phyloP scores from a whole-genome alignment of 2,329 filamentous ascomycete genomes.

The Aspergillaceae sp. region DNA sequence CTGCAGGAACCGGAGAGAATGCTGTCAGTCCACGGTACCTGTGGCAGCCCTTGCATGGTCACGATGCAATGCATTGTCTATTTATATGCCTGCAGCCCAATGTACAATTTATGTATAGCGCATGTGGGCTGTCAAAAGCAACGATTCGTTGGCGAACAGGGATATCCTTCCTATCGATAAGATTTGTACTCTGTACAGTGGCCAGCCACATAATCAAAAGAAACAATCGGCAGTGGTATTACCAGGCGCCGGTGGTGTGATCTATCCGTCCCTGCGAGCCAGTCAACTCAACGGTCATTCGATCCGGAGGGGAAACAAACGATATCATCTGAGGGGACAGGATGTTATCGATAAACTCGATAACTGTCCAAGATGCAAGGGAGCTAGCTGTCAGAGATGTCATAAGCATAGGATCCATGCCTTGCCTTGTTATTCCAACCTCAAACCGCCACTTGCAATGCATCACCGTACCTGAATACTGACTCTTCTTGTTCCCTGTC shows the following conservation, averaged over 20 bases:
- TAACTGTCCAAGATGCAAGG: neutral
- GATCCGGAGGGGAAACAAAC: neutral
- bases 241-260: neutral
- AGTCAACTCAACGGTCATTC: neutral
- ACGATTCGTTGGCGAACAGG: no score
- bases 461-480: neutral
- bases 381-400: neutral
- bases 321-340: neutral
- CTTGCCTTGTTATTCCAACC: neutral
- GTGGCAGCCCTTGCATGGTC: neutral
- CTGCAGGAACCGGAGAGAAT: slow-evolving; percentile 29
- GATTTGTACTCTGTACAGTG: no score
- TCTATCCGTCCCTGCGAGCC: neutral
- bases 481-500: neutral
- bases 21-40: neutral
- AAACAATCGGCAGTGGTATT: no score
- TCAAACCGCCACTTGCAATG: neutral
- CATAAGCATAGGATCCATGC: neutral
- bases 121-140: neutral
- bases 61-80: neutral
- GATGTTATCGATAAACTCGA: neutral
- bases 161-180: no score
- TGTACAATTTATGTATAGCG: neutral
- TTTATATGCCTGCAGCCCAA: neutral
- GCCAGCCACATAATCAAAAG: no score